Conservation (phyloP, 2,329 filamentous ascomycete genomes). For the Colletotrichum acutatum region DNA sequence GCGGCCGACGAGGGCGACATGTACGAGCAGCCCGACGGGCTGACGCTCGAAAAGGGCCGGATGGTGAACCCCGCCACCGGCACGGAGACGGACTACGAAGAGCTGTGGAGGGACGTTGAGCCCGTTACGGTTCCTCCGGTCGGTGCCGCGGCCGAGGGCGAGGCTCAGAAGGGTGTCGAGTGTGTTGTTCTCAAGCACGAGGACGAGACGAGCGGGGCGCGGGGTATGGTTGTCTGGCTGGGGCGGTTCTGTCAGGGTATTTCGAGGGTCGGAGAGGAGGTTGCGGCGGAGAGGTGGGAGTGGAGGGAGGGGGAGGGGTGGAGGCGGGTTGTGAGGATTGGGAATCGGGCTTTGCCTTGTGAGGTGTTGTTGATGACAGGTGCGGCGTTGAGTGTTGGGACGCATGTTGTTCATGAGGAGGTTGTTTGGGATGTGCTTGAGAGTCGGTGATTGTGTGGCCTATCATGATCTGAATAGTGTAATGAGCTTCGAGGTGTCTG, state of each 20-base stretch:
- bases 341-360: slow-evolving; percentile 48
- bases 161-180: slow-evolving; percentile 18
- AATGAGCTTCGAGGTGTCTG: neutral
- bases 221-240: slow-evolving; percentile 64
- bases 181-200: slow-evolving; percentile 56
- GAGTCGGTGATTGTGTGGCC: slow-evolving; percentile 23
- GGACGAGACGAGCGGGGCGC: slow-evolving; percentile 42
- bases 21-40: slow-evolving; percentile 53
- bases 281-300: slow-evolving; percentile 67
- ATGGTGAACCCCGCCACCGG: slow-evolving; percentile 70
- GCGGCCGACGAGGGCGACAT: slow-evolving; percentile 68
- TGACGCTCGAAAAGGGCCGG: slow-evolving; percentile 65
- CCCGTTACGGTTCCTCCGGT: slow-evolving; percentile 34
- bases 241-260: slow-evolving; percentile 68
- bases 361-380: slow-evolving; percentile 38
- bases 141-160: slow-evolving; percentile 30
- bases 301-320: slow-evolving; percentile 48
- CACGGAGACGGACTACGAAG: slow-evolving; percentile 67
- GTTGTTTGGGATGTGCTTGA: slow-evolving; percentile 50
- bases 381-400: slow-evolving; percentile 32
- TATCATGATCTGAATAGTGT: neutral
- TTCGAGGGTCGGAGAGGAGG: slow-evolving; percentile 53
- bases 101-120: slow-evolving; percentile 69
- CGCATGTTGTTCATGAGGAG: slow-evolving; percentile 39
- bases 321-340: slow-evolving; percentile 49